Base-by-base conservation (phyloP, 495 filamentous ascomycete genomes). In the Penicillium argentinense region DNA sequence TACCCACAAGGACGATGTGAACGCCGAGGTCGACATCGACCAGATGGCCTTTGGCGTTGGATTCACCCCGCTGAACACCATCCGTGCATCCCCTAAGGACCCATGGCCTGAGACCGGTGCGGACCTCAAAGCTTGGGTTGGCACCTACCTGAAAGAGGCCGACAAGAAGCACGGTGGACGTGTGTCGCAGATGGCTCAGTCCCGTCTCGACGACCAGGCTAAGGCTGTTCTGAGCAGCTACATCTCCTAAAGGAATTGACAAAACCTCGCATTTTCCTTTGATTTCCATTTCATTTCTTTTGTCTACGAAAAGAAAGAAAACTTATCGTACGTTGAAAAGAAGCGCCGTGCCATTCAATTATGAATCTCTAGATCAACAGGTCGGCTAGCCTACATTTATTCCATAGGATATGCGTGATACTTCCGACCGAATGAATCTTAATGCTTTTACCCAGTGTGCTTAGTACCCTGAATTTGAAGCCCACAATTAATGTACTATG, bases 1-100 rank as follows among this genome's bases (percentile, higher is more conserved):
- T 5, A 68, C 80, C 8, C 64, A 79, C 34, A 78, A 80, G 37
- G 91, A 96, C 48, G 90, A 95, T 43, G 61, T 85, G 17, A 82
- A 91, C 53, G 75, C 79, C 12, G 91, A 95, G 57, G 83, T 86
- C 8, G 93, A 97, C 55, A 85, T 93, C 34, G 93, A 98, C 53
- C 92, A 98, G 62, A 81, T 96, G 59, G 83, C 87, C 39, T 99
- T 97, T 56, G 95, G 92, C 9, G 82, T 95, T 32, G 90, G 89
- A 1, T 99, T 95, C 68, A 97, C 93, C 1, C 80, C 86, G 29
- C 76, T 99, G 45, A 91, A 88, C 63, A 97, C 93, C 1, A 89
- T 91, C 66, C 87, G 85, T 63, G 79, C 81, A 39, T 61, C 67
- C 24, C 56, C 75, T 7, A 75, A 73, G 43, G 91, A 96, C 60